Base-by-base conservation (phyloP, 2,329 filamentous ascomycete species). In the Pseudonectria buxi region DNA sequence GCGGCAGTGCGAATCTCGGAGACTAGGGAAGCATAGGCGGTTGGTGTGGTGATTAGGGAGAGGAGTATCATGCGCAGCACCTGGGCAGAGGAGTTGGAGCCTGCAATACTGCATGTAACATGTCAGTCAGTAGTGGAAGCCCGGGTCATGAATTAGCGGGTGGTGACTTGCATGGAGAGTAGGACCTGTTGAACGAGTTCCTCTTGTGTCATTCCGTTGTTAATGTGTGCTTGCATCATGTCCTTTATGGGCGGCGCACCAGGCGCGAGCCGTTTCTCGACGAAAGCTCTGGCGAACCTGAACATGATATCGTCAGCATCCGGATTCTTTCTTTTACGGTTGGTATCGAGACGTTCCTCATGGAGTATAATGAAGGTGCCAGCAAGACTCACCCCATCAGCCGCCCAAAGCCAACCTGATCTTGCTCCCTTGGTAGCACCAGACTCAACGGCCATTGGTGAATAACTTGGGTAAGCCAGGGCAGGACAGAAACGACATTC, bases 31-130 rank as follows among this genome's bases (percentile, higher is more conserved):
- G 46, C 34, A 44, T 72, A 67, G 10, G 72, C 61, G 0, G 46
- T 53, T 2, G 59, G 56, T 14, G 67, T 62, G 26, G 67, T 71
- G 26, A 69, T 63, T 27, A 77, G 53, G 39, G 71, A 68, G 24
- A 76, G 64, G 27, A 78, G 39, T 4, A 64, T 72, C 40, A 68
- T 62, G 3, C 74, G 68, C 3, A 78, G 58, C 1, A 67, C 65
- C 0, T 68, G 70, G 0, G 75, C 74, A 0, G 75, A 77, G 0
- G 74, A 76, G 55, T 79, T 75, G 14, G 75, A 76, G 16, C 76
- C 76, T 12, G 74, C 74, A 49, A 77, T 72, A 43, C 70, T 74
- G 28, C 2, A 4, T 1, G 2, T n/a, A n/a, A n/a, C n/a, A 4
- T 26, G 27, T 52, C 3, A 52, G 9, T 14, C 1, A n/a, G n/a